Evolutionary conservation across 2,329 filamentous ascomycete species (phyloP).

Genomic region (Paracoccidioides brasiliensis): DNA sequence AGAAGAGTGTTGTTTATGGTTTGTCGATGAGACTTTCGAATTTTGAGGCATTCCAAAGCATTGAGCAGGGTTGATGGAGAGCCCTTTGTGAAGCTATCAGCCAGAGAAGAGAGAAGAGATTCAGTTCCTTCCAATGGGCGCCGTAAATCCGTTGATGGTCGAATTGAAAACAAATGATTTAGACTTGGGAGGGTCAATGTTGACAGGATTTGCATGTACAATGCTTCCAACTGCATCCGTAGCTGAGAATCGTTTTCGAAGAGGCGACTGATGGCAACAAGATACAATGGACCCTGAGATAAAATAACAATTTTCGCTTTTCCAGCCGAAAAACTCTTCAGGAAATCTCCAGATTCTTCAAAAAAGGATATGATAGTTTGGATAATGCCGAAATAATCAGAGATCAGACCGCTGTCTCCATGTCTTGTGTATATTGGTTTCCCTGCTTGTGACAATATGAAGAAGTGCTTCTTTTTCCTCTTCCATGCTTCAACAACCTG

Average conservation of each 20-base stretch:
- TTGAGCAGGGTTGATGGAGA: conserved; percentile 81
- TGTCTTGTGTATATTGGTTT: conserved; percentile 97
- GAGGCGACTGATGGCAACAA: conserved; percentile 83
- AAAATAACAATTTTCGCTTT: conserved; percentile 73
- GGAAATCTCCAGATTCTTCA: conserved; percentile 60
- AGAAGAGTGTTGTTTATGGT: conserved; percentile 78
- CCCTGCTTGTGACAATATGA: conserved; percentile 88
- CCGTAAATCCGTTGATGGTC: conserved; percentile 86
- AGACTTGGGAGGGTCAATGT: conserved; percentile 83
- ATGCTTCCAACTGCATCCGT: conserved; percentile 71
- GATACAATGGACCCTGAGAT: conserved; percentile 75
- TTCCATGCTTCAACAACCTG: conserved; percentile 64
- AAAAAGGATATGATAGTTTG: conserved; percentile 98
- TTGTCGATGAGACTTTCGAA: conserved; percentile 76
- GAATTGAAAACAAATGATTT: conserved; percentile 72
- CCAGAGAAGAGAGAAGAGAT: conserved; percentile 74
- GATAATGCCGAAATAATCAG: conserved; percentile 85
- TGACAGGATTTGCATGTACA: conserved; percentile 97
- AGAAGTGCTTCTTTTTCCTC: conserved; percentile 88
- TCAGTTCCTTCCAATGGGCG: conserved; percentile 87
- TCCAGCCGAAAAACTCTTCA: conserved; percentile 78
- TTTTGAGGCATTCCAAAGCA: conserved; percentile 81
- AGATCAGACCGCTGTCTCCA: conserved; percentile 78
- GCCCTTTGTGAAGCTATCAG: conserved; percentile 86
- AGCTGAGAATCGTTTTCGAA: conserved; percentile 87